phyloP scores from a whole-genome alignment of 495 filamentous ascomycete genomes.

The Schizothecium vesticola region DNA sequence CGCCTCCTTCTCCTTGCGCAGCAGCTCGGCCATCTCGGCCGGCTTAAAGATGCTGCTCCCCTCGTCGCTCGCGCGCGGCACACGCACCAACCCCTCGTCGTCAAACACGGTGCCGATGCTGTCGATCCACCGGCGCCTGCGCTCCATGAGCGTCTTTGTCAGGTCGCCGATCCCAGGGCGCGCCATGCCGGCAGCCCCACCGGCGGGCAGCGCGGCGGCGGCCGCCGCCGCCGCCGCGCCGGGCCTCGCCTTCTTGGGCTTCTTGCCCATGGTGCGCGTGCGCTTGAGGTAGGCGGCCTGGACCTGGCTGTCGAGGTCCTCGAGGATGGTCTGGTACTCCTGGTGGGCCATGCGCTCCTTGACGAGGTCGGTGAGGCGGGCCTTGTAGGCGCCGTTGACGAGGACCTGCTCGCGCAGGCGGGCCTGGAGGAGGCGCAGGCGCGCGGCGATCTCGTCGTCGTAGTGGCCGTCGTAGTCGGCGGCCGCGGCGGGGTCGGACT shows the following conservation, averaged over 20 bases:
- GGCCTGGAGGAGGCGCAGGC: constrained; percentile 75
- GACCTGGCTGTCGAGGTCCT: constrained; percentile 93
- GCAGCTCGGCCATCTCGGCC: constrained; percentile 44
- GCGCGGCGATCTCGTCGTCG: constrained; percentile 91
- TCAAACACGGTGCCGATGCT: constrained; percentile 83
- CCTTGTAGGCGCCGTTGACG: constrained; percentile 83
- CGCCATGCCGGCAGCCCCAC: constrained; percentile 49
- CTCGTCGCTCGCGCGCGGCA: constrained; percentile 39
- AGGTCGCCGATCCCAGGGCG: constrained; percentile 86
- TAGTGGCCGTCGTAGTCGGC: constrained; percentile 80
- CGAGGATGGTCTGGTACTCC: constrained; percentile 92
- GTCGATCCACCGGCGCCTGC: constrained; percentile 78
- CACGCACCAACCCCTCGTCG: constrained; percentile 50
- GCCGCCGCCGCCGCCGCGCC: constrained; percentile 52
- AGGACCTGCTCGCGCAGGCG: constrained; percentile 76
- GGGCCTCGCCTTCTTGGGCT: constrained; percentile 82
- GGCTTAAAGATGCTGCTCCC: constrained; percentile 59
- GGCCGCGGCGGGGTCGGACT: constrained; percentile 26
- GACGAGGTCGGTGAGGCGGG: constrained; percentile 74
- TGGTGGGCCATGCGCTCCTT: constrained; percentile 90
- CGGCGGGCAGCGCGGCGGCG: constrained; percentile 41
- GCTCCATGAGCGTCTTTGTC: constrained; percentile 84
- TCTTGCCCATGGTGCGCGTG: constrained; percentile 88
- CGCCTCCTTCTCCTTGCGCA: constrained; percentile 65
- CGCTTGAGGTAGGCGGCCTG: constrained; percentile 93